These are phyloP conservation scores for Leptodontidium sp. DNA, from an alignment of 2,329 filamentous ascomycete species.

Conservation along the genomic window DNA sequence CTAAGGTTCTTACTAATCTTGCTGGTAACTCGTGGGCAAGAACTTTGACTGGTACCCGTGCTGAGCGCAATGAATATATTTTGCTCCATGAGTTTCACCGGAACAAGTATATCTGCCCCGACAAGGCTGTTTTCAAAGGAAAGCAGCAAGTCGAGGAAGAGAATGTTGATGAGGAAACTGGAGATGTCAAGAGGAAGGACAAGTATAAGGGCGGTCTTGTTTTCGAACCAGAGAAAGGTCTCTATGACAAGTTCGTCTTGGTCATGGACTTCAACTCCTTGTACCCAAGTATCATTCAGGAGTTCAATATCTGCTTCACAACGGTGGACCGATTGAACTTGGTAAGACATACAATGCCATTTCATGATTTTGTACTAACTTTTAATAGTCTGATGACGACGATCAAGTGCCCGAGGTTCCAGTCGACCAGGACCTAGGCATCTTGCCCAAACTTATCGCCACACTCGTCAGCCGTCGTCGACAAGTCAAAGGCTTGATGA, in stretches of 20 bases:
- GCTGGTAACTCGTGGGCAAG: slow-evolving; percentile 98
- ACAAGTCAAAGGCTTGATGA: slow-evolving; percentile 97
- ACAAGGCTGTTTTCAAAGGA: slow-evolving; percentile 85
- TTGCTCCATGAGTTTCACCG: slow-evolving; percentile 94
- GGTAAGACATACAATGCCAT: slow-evolving; percentile 57
- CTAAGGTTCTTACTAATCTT: slow-evolving; percentile 94
- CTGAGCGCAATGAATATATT: slow-evolving; percentile 99
- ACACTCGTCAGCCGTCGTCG: slow-evolving; percentile 88
- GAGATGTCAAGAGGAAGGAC: slow-evolving; percentile 93
- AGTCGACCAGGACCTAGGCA: slow-evolving; percentile 77
- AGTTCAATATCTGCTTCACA: slow-evolving; percentile 99
- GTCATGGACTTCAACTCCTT: slow-evolving; percentile 99
- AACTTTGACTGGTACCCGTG: slow-evolving; percentile 92
- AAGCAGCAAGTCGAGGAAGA: slow-evolving; percentile 79
- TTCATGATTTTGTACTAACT: slow-evolving; percentile 28
- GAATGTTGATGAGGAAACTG: slow-evolving; percentile 71
- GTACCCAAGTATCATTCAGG: slow-evolving; percentile 99
- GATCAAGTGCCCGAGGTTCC: slow-evolving; percentile 91
- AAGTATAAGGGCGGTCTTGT: slow-evolving; percentile 99
- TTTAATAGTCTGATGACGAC: slow-evolving; percentile 73
- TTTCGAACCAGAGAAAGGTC: slow-evolving; percentile 95
- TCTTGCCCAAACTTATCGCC: slow-evolving; percentile 89
- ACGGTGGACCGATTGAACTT: slow-evolving; percentile 83
- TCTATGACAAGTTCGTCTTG: slow-evolving; percentile 97
- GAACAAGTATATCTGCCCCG: slow-evolving; percentile 97